Evolutionary conservation across 1,139 yeast species (phyloP).

Genomic region (Suhomyces anneliseae): DNA sequence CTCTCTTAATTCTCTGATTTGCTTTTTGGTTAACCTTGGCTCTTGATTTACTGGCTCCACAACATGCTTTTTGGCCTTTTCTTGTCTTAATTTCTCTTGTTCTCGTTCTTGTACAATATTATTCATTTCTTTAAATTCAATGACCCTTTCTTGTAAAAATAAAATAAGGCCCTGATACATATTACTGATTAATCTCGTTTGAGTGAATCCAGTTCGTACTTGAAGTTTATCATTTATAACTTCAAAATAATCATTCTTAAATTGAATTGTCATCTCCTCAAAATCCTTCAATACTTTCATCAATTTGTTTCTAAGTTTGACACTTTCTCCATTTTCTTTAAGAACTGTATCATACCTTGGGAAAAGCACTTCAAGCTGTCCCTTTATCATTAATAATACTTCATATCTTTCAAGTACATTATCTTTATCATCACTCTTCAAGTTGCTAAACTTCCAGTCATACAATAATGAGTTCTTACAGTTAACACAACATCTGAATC

Average conservation of each 20-base stretch:
- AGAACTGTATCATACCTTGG: constrained; percentile 27
- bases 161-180: constrained; percentile 35
- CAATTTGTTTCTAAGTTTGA: constrained; percentile 28
- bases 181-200: constrained; percentile 28
- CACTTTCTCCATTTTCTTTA: constrained; percentile 2
- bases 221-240: constrained; percentile 15
- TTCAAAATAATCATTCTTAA: constrained; percentile 26
- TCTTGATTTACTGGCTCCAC: constrained; percentile 4
- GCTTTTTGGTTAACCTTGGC: constrained; percentile 43
- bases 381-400: constrained; percentile 34
- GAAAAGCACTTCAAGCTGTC: constrained; percentile 32
- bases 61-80: background rate
- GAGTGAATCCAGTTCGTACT: constrained; percentile 19
- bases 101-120: constrained; percentile 27
- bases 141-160: constrained; percentile 37
- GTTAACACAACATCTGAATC: constrained; percentile 56
- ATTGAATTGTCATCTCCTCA: constrained; percentile 28
- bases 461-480: constrained; percentile 67
- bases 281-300: constrained; percentile 36
- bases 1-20: constrained; percentile 64
- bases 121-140: constrained; percentile 31
- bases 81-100: constrained; percentile 10
- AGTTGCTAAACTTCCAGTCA: constrained; percentile 53
- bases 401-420: constrained; percentile 20
- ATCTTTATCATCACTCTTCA: constrained; percentile 13